Percentiles rank a stretch among this genome's conserved stretches.
These are phyloP conservation scores for Fusarium citri DNA, from an alignment of 2,329 filamentous ascomycete genomes.

Conservation along the genomic window DNA sequence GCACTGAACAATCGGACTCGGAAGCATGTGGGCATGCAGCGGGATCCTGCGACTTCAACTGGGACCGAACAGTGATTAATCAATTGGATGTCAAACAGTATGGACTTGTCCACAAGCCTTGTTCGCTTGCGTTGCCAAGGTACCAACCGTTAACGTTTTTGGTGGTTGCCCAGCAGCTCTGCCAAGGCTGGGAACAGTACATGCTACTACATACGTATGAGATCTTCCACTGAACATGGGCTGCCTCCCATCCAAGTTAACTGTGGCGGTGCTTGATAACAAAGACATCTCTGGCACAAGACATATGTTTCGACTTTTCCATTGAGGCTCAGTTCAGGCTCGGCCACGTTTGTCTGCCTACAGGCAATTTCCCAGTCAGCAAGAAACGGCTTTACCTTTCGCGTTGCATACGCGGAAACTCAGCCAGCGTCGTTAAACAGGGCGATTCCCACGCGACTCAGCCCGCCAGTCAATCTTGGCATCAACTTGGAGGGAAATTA, in stretches of 20 bases:
- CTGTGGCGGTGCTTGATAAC: constrained; percentile 19
- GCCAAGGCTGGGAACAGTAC: constrained; percentile 36
- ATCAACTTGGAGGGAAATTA: constrained; percentile 44
- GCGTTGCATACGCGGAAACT: constrained; percentile 26
- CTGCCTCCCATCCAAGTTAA: constrained; percentile 26
- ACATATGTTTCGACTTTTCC: constrained; percentile 1
- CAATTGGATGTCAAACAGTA: constrained; percentile 21
- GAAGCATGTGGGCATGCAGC: constrained; percentile 22
- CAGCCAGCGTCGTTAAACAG: constrained; percentile 23
- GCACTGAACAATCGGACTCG: constrained; percentile 22
- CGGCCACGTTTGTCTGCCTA: constrained; percentile 3
- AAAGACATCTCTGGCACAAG: constrained; percentile 7
- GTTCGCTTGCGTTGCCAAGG: constrained; percentile 41
- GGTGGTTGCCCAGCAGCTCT: constrained; percentile 36
- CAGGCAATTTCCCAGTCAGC: constrained; percentile 13
- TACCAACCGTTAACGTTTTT: constrained; percentile 31
- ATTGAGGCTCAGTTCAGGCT: constrained; percentile 23
- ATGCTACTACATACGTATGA: neutral
- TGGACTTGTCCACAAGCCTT: constrained; percentile 24
- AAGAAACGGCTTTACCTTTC: constrained; percentile 23
- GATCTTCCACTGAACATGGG: constrained; percentile 19
- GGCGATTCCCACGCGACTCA: constrained; percentile 42
- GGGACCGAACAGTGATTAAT: constrained; percentile 5
- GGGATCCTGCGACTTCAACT: neutral
- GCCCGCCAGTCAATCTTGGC: constrained; percentile 39